Evolutionary conservation across 179 eudicot genomes (phyloP), one percentile per base, ranked within the genome.

Genomic region (Silene noctiflora): DNA sequence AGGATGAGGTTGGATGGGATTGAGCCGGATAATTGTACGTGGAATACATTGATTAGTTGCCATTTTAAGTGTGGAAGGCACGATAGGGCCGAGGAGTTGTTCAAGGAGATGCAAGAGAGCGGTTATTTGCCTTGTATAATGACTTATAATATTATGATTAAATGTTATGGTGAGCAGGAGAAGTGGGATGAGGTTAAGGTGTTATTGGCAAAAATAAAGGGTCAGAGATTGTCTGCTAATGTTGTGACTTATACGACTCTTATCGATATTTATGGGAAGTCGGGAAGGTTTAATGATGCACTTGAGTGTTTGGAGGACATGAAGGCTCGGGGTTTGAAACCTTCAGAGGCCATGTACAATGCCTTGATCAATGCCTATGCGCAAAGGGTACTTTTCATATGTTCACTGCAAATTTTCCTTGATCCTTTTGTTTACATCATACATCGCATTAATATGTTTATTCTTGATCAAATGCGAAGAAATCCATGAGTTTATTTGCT

Each of bases 341-440:
- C 98, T 62, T 87, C 98, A 0, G 78, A 90, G 21, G 87, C 97
- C 33, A 94, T 94, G 98, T 94, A 92, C 76, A 92, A 92, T 84
- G 98, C 98, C 12, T 85, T 94, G 81, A 90, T 94, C 78, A 94
- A 94, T 85, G 97, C 98, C 72, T 94, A 92, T 85, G 98, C 98
- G 39, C 98, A 94, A 80, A 88, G 89, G 93, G 98, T 94, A 87
- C 63, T 79, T 67, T 66, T 21, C 72, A 22, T n/a, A 21, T 35
- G 48, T 24, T 77, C 25, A 70, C 44, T 17, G 51, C 76, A 25
- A 46, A 20, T 63, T 51, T 10, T 72, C 20, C 16, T 24, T 63
- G 19, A 42, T 33, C 6, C 72, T n/a, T 44, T 51, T 53, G 39
- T 60, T 48, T 63, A 21, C 66, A 27, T 71, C 61, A 25, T 44